Evolutionary conservation across 148 eudicot genomes (phyloP).

Genomic region (Chenopodium formosanum): DNA sequence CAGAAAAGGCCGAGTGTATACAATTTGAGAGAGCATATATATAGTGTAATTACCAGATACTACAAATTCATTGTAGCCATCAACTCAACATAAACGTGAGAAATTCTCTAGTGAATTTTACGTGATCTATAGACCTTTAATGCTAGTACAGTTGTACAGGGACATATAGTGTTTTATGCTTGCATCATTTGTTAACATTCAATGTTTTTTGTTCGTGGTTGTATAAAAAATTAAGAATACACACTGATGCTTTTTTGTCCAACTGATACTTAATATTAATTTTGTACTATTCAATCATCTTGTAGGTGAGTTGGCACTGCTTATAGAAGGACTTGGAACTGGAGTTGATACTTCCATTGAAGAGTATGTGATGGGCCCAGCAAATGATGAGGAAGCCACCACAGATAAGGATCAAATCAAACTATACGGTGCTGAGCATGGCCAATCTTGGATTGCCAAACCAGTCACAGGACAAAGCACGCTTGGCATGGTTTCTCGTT

Average conservation of each 20-base stretch:
- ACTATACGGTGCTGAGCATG: constrained; percentile 73
- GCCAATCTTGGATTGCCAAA: constrained; percentile 82
- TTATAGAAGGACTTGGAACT: constrained; percentile 74
- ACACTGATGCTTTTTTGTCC: background rate
- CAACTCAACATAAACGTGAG: background rate
- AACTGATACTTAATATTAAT: background rate
- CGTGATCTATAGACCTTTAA: background rate
- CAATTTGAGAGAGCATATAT: background rate
- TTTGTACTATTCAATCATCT: background rate
- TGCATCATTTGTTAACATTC: background rate
- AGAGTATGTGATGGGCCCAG: constrained; percentile 68
- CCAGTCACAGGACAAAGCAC: constrained; percentile 71
- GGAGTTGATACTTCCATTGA: constrained; percentile 74
- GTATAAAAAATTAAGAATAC: background rate
- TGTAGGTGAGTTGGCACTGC: constrained; percentile 80
- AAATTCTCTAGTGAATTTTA: background rate
- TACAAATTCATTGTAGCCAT: background rate
- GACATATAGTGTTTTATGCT: background rate
- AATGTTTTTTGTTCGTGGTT: background rate
- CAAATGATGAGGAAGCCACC: constrained; percentile 52
- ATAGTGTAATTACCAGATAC: background rate
- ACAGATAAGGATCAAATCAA: constrained; percentile 61
- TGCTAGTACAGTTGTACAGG: background rate
- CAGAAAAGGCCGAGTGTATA: background rate
- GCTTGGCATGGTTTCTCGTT: constrained; percentile 50